A percentile compares a stretch with the other conserved stretches of the same genome.
Evolutionary conservation across 106 monocot genomes (phyloP).

Genomic region (Alisma plantagoaquatica): DNA sequence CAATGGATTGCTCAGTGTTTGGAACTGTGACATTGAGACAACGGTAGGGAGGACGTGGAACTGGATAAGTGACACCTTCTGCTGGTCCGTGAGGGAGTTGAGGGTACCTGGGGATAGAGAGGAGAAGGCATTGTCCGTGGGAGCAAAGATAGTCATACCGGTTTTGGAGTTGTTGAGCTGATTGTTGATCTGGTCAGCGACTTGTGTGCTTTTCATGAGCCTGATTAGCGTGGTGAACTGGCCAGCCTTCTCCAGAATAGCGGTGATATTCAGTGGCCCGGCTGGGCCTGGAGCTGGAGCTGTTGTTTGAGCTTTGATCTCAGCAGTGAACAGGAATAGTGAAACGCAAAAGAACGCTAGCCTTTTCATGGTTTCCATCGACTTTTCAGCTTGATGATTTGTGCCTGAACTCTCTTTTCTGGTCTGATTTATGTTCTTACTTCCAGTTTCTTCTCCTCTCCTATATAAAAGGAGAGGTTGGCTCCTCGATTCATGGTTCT

Average conservation of each 20-base stretch:
- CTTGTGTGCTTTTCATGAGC: conserved; percentile 53
- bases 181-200: conserved; percentile 50
- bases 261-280: conserved; percentile 57
- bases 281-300: conserved; percentile 36
- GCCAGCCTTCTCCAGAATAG: conserved; percentile 64
- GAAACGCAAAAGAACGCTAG: no score
- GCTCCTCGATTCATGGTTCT: no score
- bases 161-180: conserved; percentile 60
- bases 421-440: no score
- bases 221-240: conserved; percentile 57
- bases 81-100: conserved; percentile 75
- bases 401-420: no score
- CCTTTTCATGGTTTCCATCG: no score
- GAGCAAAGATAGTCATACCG: conserved; percentile 73
- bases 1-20: conserved; percentile 78
- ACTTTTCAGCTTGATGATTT: no score
- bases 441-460: no score
- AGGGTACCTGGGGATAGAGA: conserved; percentile 68
- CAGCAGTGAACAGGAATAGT: no score
- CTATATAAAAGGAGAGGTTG: no score
- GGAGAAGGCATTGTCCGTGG: conserved; percentile 75
- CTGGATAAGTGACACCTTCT: conserved; percentile 65
- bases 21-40: conserved; percentile 37
- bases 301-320: neutral
- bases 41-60: conserved; percentile 53